Evolutionary conservation across 2,329 filamentous ascomycete genomes (phyloP).

Genomic region (Tolypocladium inflatum): DNA sequence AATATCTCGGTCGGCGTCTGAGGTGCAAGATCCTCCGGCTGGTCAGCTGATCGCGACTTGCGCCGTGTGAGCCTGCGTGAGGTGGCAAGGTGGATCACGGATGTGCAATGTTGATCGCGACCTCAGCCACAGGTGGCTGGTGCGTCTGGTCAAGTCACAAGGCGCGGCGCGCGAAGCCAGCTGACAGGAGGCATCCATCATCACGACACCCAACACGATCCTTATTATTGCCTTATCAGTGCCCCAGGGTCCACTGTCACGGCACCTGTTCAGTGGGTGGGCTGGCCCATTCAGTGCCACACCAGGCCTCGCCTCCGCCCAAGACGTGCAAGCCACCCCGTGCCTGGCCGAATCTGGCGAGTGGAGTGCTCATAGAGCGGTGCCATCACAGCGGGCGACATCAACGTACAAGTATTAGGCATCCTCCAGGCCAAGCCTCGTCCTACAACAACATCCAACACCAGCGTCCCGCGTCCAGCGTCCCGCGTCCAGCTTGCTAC

Average conservation of each 20-base stretch:
- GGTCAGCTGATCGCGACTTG: background rate
- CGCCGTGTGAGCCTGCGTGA: background rate
- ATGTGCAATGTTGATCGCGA: background rate
- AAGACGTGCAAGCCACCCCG: background rate
- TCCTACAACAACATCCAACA: background rate
- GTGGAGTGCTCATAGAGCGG: background rate
- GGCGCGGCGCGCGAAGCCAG: no score
- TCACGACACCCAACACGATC: background rate
- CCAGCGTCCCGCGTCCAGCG: background rate
- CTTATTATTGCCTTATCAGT: background rate
- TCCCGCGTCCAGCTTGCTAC: background rate
- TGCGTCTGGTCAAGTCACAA: background rate
- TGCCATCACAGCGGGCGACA: background rate
- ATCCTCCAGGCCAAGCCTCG: background rate
- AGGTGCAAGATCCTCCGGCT: background rate
- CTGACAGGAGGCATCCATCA: no score
- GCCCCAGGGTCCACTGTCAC: background rate
- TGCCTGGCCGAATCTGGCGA: constrained; percentile 2
- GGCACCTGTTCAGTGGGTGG: background rate
- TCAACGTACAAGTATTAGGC: background rate
- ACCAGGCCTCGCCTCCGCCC: background rate
- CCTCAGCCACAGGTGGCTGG: constrained; percentile 2
- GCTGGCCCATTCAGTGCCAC: background rate
- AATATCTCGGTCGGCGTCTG: background rate
- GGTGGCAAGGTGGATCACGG: no score